Evolutionary conservation across 2,329 filamentous ascomycete genomes (phyloP).

Genomic region (Pyrenochaeta sp.): DNA sequence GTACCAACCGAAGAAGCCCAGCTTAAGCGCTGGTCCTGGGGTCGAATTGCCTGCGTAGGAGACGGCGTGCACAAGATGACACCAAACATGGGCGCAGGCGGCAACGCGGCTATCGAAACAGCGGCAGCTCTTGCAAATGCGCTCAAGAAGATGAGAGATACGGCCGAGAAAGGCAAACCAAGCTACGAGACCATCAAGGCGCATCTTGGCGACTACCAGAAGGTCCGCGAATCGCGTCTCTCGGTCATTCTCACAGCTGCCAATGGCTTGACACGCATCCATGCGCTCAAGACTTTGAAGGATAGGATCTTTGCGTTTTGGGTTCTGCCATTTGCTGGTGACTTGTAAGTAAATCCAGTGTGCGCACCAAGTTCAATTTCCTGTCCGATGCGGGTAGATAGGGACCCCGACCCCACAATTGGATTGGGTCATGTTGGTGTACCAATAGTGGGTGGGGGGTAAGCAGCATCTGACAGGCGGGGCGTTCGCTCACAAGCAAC

Average conservation of each 20-base stretch:
- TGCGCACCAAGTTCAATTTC: neutral
- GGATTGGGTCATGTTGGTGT: neutral
- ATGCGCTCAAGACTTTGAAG: conserved; percentile 19
- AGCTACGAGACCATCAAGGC: conserved; percentile 12
- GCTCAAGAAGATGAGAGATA: conserved; percentile 18
- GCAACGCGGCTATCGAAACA: conserved; percentile 27
- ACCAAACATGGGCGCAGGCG: conserved; percentile 27
- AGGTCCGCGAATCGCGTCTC: conserved; percentile 12
- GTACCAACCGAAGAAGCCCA: conserved; percentile 49
- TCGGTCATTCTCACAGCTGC: conserved; percentile 9
- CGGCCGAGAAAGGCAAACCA: conserved; percentile 15
- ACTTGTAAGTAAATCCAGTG: conserved; percentile 15
- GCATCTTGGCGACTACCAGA: conserved; percentile 18
- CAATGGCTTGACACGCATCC: conserved; percentile 13
- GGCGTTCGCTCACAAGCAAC: too few species aligned
- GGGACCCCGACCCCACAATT: too few species aligned
- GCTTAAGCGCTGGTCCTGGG: conserved; percentile 51
- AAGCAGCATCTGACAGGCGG: neutral
- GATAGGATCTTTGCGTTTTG: conserved; percentile 16
- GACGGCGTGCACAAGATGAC: conserved; percentile 55
- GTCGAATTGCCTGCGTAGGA: conserved; percentile 51
- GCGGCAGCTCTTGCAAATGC: conserved; percentile 25
- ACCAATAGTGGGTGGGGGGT: neutral
- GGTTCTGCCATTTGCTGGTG: conserved; percentile 15
- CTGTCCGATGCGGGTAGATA: too few species aligned